Evolutionary conservation across 2,329 filamentous ascomycete species (phyloP).

Genomic region (Colletotrichum sp.): DNA sequence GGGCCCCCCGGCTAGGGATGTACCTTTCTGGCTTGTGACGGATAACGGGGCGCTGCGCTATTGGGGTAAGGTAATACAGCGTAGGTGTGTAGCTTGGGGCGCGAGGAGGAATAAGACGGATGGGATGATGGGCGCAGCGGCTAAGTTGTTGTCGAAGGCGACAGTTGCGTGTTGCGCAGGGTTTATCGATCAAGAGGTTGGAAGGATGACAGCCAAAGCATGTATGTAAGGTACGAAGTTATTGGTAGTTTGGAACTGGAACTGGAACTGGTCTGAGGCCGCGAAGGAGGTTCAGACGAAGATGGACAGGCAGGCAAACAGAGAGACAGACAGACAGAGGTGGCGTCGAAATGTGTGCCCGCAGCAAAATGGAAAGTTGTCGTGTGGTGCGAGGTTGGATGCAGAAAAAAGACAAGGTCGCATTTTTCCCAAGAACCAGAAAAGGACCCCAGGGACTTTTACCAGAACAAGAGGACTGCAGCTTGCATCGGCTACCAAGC

Average conservation of each 20-base stretch:
- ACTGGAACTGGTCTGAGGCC: background rate
- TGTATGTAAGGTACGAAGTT: background rate
- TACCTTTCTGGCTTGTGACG: background rate
- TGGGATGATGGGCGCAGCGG: background rate
- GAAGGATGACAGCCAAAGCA: background rate
- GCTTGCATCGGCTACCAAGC: background rate
- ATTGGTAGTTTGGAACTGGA: background rate
- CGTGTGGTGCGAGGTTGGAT: conserved; percentile 3
- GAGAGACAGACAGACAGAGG: background rate
- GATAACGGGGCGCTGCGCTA: background rate
- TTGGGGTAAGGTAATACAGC: background rate
- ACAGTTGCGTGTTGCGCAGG: background rate
- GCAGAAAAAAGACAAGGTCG: background rate
- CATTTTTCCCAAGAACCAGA: background rate
- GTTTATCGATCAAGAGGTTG: background rate
- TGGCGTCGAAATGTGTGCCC: background rate
- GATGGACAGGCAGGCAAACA: background rate
- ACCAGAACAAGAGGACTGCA: background rate
- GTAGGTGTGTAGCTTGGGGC: background rate
- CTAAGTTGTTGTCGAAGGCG: background rate
- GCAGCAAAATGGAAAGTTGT: conserved; percentile 5
- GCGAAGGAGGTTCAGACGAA: background rate
- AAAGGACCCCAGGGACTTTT: background rate
- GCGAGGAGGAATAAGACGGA: background rate
- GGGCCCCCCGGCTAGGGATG: background rate